A percentile compares a stretch with the other conserved stretches of the same genome.
Evolutionary conservation across 345 rosid genomes (phyloP).

Genomic region (Brassica carinata): DNA sequence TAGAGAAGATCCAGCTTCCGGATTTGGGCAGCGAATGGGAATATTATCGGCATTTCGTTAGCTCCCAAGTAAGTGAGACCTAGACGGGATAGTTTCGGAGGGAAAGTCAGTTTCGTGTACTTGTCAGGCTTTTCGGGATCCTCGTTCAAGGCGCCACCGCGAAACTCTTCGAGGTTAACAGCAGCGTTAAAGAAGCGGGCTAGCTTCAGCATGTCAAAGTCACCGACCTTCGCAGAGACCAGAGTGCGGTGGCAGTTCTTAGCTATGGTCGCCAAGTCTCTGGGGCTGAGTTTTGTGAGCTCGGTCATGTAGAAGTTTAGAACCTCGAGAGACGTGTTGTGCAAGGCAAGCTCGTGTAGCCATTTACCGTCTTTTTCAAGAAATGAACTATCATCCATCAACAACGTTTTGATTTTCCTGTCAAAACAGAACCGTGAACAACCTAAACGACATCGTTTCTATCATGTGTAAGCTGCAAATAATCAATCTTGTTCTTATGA

Average conservation of each 20-base stretch:
- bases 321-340: constrained; percentile 74
- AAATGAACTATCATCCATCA: constrained; percentile 82
- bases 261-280: constrained; percentile 82
- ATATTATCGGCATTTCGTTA: constrained; percentile 73
- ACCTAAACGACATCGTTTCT: background rate
- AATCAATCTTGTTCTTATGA: background rate
- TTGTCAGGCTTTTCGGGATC: constrained; percentile 48
- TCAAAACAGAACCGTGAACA: background rate
- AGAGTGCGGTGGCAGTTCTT: constrained; percentile 63
- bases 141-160: constrained; percentile 70
- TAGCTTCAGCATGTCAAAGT: constrained; percentile 74
- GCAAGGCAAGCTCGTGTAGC: constrained; percentile 85
- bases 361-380: constrained; percentile 72
- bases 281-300: constrained; percentile 47
- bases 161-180: constrained; percentile 72
- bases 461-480: background rate
- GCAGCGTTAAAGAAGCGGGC: constrained; percentile 71
- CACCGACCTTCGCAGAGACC: constrained; percentile 72
- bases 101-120: constrained; percentile 58
- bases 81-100: constrained; percentile 60
- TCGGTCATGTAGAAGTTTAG: constrained; percentile 86
- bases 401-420: constrained; percentile 77
- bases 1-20: constrained; percentile 87
- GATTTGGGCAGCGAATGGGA: constrained; percentile 72
- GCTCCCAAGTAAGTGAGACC: constrained; percentile 78